Percentiles rank a stretch among this genome's conserved stretches.
Evolutionary conservation across 2,329 filamentous ascomycete species (phyloP).

Genomic region (Colletotrichum sp.): DNA sequence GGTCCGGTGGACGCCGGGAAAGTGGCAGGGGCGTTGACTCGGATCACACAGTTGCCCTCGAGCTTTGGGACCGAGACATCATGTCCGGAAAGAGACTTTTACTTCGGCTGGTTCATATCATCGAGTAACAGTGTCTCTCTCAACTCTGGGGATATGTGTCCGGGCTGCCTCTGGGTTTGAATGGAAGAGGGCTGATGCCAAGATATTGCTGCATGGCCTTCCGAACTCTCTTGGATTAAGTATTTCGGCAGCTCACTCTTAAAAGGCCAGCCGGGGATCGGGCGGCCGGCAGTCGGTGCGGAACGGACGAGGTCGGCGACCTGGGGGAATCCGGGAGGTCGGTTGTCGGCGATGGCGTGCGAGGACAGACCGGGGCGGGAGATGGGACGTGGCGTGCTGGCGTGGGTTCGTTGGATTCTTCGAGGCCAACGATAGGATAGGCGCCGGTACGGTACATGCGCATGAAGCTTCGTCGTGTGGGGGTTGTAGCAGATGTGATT

Average conservation of each 20-base stretch:
- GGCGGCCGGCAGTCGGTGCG: slow-evolving; percentile 17
- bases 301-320: slow-evolving; percentile 1
- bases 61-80: neutral
- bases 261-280: neutral
- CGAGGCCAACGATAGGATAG: neutral
- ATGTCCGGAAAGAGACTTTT: neutral
- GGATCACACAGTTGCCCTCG: neutral
- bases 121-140: neutral
- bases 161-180: neutral
- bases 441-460: neutral
- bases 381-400: neutral
- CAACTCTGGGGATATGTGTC: neutral
- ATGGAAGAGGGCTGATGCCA: neutral
- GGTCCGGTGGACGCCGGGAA: neutral
- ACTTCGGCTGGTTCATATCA: neutral
- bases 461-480: neutral
- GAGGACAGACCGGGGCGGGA: neutral
- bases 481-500: neutral
- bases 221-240: neutral
- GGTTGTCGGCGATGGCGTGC: slow-evolving; percentile 23
- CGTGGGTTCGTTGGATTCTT: neutral
- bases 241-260: neutral
- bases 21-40: neutral
- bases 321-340: neutral
- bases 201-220: neutral